Base-by-base conservation (phyloP, 352 stramenopile species). In the Aphanomyces stellatus region DNA sequence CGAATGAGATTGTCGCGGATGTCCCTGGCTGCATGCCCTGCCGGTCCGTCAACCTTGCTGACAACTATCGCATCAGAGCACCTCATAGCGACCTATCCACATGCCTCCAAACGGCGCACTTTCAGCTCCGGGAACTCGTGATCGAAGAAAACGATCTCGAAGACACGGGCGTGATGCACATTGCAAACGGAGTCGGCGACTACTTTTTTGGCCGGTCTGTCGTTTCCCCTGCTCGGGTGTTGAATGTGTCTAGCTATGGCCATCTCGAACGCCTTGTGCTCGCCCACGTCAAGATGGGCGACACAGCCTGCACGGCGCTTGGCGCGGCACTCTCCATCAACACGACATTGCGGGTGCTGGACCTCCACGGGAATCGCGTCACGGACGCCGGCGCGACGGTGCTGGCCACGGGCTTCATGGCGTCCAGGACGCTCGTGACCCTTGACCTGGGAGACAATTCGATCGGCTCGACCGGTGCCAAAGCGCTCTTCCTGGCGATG, bases 401-500 rank as follows among this genome's bases (percentile, higher is more conserved):
- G 0, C 79, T 90, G 8, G 82, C 82, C 1, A 37, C 66, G 1
- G 82, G 82, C 2, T 74, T 91, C 24, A 22, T 51, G 3, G 30
- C 62, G 22, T 90, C 88, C 61, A 33, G 46, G 27, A 74, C 71
- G 27, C 72, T 91, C 0, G 37, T 65, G 4, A 80, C 80, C 25
- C 64, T 91, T 37, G 88, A 83, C 53, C 62, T 91, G 49, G 74
- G 79, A 10, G 78, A 90, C 53, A 91, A 91, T 53, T 25, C 17
- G 0, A 76, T 91, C 15, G 75, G 75, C 4, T 88, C 78, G 24
- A 17, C 15, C 10, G 82, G 82, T 15, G 81, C 74, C 0, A 76
- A 63, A 27, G 76, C 79, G 25, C 67, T 91, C 4, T 87, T 88
- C 43, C 34, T 34, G 25, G 62, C 68, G 37, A 69, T 51, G 0